phyloP scores from a whole-genome alignment of 345 rosid genomes.

The Erysimum cheiranthoides region DNA sequence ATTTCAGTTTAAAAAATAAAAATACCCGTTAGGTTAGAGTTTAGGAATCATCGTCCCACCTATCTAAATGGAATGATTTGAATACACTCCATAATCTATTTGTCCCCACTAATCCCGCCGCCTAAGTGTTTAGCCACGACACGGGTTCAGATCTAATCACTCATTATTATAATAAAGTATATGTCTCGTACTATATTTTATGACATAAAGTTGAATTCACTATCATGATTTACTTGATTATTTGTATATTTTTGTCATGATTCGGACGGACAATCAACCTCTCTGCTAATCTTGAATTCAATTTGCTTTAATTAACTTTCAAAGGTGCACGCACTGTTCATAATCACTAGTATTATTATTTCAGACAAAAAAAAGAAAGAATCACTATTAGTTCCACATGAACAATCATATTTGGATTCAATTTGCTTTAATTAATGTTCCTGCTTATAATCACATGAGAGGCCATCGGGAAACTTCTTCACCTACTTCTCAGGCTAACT shows the following conservation, averaged over 20 bases:
- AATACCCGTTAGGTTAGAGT: neutral
- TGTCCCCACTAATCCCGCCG: conserved; percentile 42
- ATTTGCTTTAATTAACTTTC: conserved; percentile 27
- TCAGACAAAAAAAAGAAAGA: neutral
- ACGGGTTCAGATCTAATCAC: conserved; percentile 35
- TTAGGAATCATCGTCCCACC: conserved; percentile 17
- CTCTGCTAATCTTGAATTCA: conserved; percentile 25
- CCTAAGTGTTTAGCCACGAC: conserved; percentile 36
- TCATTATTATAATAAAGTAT: conserved; percentile 18
- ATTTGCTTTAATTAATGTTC: conserved; percentile 14
- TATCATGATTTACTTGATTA: conserved; percentile 19
- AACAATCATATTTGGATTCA: conserved; percentile 16
- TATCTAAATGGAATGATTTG: conserved; percentile 19
- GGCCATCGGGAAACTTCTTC: conserved; percentile 30
- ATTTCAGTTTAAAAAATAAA: neutral
- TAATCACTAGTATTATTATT: conserved; percentile 26
- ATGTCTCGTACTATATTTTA: neutral
- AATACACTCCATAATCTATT: conserved; percentile 19
- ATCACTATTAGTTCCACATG: neutral
- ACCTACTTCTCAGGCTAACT: conserved; percentile 19
- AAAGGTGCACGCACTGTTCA: conserved; percentile 10
- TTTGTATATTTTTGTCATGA: conserved; percentile 25
- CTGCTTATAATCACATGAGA: conserved; percentile 9
- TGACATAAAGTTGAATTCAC: conserved; percentile 36
- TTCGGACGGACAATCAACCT: conserved; percentile 34